Conservation (phyloP, 73 alveolate genomes). For the Stentor coeruleus region DNA sequence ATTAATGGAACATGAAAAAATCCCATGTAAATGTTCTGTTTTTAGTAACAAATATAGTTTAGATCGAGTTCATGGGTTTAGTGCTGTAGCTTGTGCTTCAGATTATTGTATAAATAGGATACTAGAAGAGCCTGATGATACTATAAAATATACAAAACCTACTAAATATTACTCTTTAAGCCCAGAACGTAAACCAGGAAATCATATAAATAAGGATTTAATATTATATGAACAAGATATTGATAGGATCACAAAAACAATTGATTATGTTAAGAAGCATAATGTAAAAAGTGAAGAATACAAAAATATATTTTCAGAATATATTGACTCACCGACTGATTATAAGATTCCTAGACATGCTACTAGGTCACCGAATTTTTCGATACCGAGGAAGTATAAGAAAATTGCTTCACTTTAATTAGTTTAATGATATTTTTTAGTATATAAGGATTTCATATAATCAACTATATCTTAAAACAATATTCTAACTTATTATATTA, state of each 20-base stretch:
- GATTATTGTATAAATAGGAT: slow-evolving; percentile 13
- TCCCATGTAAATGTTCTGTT: slow-evolving; percentile 23
- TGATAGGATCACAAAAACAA: background rate
- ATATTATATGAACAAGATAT: background rate
- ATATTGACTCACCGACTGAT: background rate
- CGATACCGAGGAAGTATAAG: background rate
- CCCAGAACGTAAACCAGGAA: background rate
- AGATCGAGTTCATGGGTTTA: slow-evolving; percentile 12
- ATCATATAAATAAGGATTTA: background rate
- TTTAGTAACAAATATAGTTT: background rate
- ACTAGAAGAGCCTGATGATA: background rate
- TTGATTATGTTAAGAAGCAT: background rate
- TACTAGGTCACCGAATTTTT: background rate
- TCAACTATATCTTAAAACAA: no score
- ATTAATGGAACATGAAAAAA: background rate
- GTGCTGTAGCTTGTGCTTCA: slow-evolving; percentile 10
- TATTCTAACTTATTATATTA: no score
- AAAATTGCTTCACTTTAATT: no score
- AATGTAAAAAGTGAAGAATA: background rate
- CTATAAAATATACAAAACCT: background rate
- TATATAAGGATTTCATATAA: no score
- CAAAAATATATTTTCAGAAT: background rate
- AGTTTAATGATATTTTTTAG: no score
- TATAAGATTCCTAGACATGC: background rate
- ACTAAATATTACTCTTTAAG: background rate